Conservation (phyloP, 2,329 filamentous ascomycete genomes). For the Fusarium lateritium region DNA sequence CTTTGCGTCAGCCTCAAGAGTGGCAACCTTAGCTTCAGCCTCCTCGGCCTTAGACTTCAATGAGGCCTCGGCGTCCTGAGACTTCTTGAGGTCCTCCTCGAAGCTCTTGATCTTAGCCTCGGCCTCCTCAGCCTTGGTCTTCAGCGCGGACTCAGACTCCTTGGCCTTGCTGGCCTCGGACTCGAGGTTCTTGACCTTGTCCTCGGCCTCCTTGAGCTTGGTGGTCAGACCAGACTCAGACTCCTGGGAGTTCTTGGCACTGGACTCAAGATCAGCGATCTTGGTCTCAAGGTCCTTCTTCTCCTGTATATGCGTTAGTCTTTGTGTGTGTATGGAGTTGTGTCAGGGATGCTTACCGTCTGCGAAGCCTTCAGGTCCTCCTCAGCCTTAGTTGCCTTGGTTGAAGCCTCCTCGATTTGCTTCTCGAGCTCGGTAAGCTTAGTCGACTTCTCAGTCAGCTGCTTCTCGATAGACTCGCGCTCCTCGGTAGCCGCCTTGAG, state of each 20-base stretch:
- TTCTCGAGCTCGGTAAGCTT: slow-evolving; percentile 52
- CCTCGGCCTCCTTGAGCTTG: slow-evolving; percentile 41
- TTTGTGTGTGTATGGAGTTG: background rate
- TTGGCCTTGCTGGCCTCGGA: slow-evolving; percentile 36
- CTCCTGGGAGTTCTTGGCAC: slow-evolving; percentile 37
- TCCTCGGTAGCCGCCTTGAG: slow-evolving; percentile 50
- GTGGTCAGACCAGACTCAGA: slow-evolving; percentile 40
- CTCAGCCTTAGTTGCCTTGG: slow-evolving; percentile 56
- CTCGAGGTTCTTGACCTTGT: slow-evolving; percentile 27
- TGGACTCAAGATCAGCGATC: slow-evolving; percentile 37
- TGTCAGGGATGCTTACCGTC: slow-evolving; percentile 46
- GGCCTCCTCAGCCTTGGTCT: slow-evolving; percentile 32
- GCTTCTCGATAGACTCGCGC: slow-evolving; percentile 49
- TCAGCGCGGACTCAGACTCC: slow-evolving; percentile 36
- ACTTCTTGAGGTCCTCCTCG: slow-evolving; percentile 26
- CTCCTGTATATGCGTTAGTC: slow-evolving; percentile 42
- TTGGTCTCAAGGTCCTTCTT: slow-evolving; percentile 44
- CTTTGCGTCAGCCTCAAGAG: slow-evolving; percentile 24
- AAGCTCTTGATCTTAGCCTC: slow-evolving; percentile 18
- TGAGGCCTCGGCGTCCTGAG: slow-evolving; percentile 29
- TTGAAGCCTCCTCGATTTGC: slow-evolving; percentile 54
- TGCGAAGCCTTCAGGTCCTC: slow-evolving; percentile 55
- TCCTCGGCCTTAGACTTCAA: slow-evolving; percentile 40
- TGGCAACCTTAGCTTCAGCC: slow-evolving; percentile 19
- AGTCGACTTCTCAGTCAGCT: slow-evolving; percentile 50